These are phyloP conservation scores for Cyclotella kingstonii DNA, from an alignment of 108 stramenopile genomes.

Conservation along the genomic window DNA sequence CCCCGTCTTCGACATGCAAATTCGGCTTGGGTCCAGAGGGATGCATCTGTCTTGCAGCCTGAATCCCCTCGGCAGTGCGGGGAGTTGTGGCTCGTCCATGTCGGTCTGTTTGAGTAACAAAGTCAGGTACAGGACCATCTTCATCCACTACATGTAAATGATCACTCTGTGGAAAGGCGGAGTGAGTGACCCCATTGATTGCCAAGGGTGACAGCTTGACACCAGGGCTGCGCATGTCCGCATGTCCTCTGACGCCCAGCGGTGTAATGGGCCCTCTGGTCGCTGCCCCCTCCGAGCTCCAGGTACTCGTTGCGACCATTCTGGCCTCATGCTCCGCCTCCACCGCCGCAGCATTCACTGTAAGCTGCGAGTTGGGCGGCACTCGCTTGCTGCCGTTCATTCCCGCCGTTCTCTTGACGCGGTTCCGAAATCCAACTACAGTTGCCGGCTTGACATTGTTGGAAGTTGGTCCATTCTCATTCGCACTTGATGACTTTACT, in stretches of 20 bases:
- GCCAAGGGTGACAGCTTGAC: constrained; percentile 61
- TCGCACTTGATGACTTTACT: constrained; percentile 2
- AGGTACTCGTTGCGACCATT: constrained; percentile 1
- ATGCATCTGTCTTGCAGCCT: constrained; percentile 53
- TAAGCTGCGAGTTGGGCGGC: constrained; percentile 6
- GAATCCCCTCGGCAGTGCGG: constrained; percentile 56
- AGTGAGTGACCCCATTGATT: constrained; percentile 6
- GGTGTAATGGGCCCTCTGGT: constrained; percentile 45
- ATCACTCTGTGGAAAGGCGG: background rate
- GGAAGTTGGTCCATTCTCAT: constrained; percentile 11
- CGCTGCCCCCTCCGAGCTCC: constrained; percentile 16
- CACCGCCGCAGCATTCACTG: constrained; percentile 20
- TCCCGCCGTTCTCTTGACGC: constrained; percentile 15
- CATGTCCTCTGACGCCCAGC: constrained; percentile 47
- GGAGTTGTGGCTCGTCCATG: constrained; percentile 78
- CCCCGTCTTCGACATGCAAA: constrained; percentile 47
- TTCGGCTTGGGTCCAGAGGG: constrained; percentile 54
- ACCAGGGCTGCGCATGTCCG: constrained; percentile 78
- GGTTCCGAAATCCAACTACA: constrained; percentile 21
- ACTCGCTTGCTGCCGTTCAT: background rate
- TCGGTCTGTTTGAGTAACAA: constrained; percentile 87
- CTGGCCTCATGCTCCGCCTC: constrained; percentile 22
- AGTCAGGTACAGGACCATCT: constrained; percentile 63
- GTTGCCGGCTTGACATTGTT: constrained; percentile 8
- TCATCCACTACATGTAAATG: constrained; percentile 20